Evolutionary conservation across 1,284 basidiomycete genomes (phyloP).

Genomic region (Erythrobasidium hasegawianum): DNA sequence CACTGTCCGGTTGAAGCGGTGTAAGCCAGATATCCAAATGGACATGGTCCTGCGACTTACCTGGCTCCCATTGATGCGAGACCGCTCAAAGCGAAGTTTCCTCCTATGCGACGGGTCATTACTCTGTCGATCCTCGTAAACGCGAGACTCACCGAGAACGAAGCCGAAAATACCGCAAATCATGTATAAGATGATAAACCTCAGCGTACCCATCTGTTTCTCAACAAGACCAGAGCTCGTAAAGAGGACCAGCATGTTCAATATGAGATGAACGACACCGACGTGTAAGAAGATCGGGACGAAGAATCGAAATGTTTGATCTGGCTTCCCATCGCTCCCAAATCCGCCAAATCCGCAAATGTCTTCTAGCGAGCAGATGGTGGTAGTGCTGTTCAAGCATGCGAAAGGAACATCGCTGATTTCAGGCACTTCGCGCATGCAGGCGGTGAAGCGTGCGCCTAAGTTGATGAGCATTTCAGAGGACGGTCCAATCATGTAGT

Average conservation of each 20-base stretch:
- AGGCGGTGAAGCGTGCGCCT: slow-evolving; percentile 82
- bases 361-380: slow-evolving; percentile 66
- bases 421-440: slow-evolving; percentile 63
- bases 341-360: slow-evolving; percentile 89
- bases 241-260: slow-evolving; percentile 87
- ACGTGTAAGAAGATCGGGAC: slow-evolving; percentile 23
- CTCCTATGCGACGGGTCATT: slow-evolving; percentile 61
- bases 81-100: slow-evolving; percentile 80
- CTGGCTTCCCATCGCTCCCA: slow-evolving; percentile 57
- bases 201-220: slow-evolving; percentile 61
- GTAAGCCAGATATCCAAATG: too few relatives aligned
- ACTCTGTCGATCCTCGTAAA: too few relatives aligned
- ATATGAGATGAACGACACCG: slow-evolving; percentile 76
- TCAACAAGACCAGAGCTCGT: slow-evolving; percentile 75
- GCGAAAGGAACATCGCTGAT: slow-evolving; percentile 38
- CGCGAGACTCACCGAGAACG: slow-evolving; percentile 15
- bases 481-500: slow-evolving; percentile 81
- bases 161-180: slow-evolving; percentile 47
- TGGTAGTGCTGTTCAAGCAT: slow-evolving; percentile 13
- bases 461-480: slow-evolving; percentile 76
- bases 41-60: too few relatives aligned
- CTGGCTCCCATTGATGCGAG: slow-evolving; percentile 84
- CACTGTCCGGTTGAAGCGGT: slow-evolving; percentile 55
- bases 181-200: slow-evolving; percentile 40
- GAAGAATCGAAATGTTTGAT: slow-evolving; percentile 70